Evolutionary conservation across 108 stramenopile species (phyloP).

Genomic region (Skeletonema potamos): DNA sequence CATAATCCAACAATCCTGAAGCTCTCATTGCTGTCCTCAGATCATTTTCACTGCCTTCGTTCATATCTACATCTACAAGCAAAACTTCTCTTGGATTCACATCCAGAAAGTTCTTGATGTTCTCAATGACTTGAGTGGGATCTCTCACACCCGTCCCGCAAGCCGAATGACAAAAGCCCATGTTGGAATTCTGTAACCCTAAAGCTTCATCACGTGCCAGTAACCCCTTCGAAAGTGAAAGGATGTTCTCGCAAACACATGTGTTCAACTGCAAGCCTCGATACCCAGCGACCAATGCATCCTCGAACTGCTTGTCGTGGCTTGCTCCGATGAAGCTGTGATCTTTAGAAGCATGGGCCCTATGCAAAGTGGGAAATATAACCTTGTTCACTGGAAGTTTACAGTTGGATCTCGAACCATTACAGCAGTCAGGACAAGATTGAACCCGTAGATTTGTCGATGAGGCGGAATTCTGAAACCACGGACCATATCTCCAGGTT

Average conservation of each 20-base stretch:
- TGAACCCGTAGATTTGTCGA: neutral
- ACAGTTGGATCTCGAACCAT: slow-evolving; percentile 63
- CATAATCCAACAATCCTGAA: slow-evolving; percentile 14
- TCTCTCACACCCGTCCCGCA: slow-evolving; percentile 55
- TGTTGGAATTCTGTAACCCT: neutral
- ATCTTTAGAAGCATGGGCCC: slow-evolving; percentile 56
- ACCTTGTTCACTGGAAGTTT: slow-evolving; percentile 55
- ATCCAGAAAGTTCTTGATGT: slow-evolving; percentile 57
- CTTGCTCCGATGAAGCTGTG: slow-evolving; percentile 48
- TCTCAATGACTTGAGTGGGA: slow-evolving; percentile 46
- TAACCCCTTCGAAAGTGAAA: neutral
- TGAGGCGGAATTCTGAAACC: neutral
- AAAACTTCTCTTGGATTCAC: slow-evolving; percentile 34
- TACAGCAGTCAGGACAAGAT: slow-evolving; percentile 52
- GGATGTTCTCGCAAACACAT: slow-evolving; percentile 51
- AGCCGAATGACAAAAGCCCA: slow-evolving; percentile 44
- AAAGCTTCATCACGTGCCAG: slow-evolving; percentile 7
- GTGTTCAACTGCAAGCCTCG: slow-evolving; percentile 60
- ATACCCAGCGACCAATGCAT: slow-evolving; percentile 64
- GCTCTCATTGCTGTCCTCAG: slow-evolving; percentile 6
- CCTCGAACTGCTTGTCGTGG: slow-evolving; percentile 56
- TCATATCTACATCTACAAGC: slow-evolving; percentile 53
- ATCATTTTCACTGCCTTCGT: slow-evolving; percentile 15
- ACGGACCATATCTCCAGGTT: slow-evolving; percentile 24
- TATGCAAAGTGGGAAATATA: slow-evolving; percentile 59